phyloP scores from a whole-genome alignment of 495 filamentous ascomycete species.

The Barbatosphaeria neglecta region DNA sequence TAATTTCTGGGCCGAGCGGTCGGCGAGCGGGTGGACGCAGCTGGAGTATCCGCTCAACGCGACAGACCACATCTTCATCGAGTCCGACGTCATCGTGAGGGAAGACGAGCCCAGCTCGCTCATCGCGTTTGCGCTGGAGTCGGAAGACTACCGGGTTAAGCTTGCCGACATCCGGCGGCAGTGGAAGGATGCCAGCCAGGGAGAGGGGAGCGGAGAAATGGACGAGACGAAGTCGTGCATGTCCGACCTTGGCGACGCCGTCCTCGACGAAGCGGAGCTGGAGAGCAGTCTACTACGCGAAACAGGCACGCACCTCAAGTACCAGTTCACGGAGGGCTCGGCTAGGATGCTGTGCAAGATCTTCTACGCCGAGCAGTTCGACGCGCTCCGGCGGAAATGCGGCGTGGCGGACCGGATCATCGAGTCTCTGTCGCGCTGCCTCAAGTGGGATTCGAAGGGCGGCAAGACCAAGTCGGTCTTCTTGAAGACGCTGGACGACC shows the following conservation, averaged over 20 bases:
- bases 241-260: slow-evolving; percentile 7
- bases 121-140: slow-evolving; percentile 83
- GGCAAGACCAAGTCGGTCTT: slow-evolving; percentile 99
- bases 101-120: slow-evolving; percentile 97
- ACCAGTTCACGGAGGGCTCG: slow-evolving; percentile 81
- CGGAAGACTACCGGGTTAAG: slow-evolving; percentile 72
- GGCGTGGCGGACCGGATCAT: slow-evolving; percentile 88
- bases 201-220: slow-evolving; percentile 8
- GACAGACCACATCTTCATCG: slow-evolving; percentile 88
- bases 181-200: slow-evolving; percentile 23
- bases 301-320: slow-evolving; percentile 86
- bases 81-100: slow-evolving; percentile 94
- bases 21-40: slow-evolving; percentile 88
- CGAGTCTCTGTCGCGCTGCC: slow-evolving; percentile 85
- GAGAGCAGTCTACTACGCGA: slow-evolving; percentile 67
- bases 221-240: slow-evolving; percentile 13
- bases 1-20: slow-evolving; percentile 97
- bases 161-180: slow-evolving; percentile 57
- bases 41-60: slow-evolving; percentile 85
- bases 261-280: slow-evolving; percentile 42
- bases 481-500: slow-evolving; percentile 88
- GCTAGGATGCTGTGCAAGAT: slow-evolving; percentile 96
- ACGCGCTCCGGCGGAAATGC: slow-evolving; percentile 84
- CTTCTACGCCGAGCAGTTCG: slow-evolving; percentile 96
- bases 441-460: slow-evolving; percentile 97